Conservation (phyloP, 768 basidiomycete genomes). For the Xerocomellus amylosporus region DNA sequence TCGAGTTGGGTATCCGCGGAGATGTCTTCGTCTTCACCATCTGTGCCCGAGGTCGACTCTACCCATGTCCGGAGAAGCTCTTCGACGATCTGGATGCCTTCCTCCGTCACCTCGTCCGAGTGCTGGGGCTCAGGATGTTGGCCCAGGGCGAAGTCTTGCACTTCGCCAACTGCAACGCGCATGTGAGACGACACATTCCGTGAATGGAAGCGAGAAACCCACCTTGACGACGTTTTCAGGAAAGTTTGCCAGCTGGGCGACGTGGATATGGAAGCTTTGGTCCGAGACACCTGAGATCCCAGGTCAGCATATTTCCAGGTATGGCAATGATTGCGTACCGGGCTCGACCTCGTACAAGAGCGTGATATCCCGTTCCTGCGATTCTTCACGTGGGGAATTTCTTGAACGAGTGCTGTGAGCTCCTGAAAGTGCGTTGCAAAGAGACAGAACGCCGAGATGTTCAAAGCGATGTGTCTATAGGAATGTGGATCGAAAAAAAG, state of each 20-base stretch:
- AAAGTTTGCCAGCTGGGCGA: conserved; percentile 96
- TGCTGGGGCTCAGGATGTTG: conserved; percentile 42
- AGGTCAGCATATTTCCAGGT: not conserved
- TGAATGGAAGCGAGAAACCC: conserved; percentile 2
- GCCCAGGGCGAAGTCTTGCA: conserved; percentile 71
- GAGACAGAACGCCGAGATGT: conserved; percentile 90
- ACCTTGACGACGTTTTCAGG: conserved; percentile 92
- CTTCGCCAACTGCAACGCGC: conserved; percentile 66
- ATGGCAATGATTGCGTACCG: conserved; percentile 45
- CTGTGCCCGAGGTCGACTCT: conserved; percentile 29
- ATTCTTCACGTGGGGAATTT: conserved; percentile 86
- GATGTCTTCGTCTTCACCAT: conserved; percentile 42
- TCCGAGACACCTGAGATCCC: conserved; percentile 72
- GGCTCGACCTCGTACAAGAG: conserved; percentile 72
- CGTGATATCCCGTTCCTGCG: conserved; percentile 73
- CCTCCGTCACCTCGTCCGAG: conserved; percentile 60
- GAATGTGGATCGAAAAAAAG: not conserved
- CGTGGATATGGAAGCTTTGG: conserved; percentile 98
- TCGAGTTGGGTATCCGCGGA: conserved; percentile 37
- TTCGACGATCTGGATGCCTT: conserved; percentile 80
- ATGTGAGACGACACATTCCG: not conserved
- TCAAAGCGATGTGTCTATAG: conserved; percentile 82
- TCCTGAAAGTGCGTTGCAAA: conserved; percentile 99
- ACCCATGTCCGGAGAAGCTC: conserved; percentile 73
- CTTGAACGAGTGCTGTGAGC: conserved; percentile 85